Base-by-base conservation (phyloP, 106 monocot genomes). In the Dioscorea zingiberensis region DNA sequence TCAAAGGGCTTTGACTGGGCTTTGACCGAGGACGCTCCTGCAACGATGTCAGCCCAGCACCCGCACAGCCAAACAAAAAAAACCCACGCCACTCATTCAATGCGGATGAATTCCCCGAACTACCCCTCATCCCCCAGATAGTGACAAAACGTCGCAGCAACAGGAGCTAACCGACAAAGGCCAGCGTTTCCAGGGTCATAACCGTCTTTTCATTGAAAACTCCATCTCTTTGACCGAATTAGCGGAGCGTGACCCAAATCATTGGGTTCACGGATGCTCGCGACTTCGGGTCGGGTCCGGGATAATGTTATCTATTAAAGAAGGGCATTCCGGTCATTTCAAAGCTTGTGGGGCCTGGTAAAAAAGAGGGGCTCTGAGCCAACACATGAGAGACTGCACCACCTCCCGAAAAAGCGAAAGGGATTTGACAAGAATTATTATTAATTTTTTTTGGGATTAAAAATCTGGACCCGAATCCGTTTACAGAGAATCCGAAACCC, bases 1-100 rank as follows among this genome's bases (percentile, higher is more conserved):
- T 57, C 56, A 57, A 57, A 25, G 56, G 56, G 56, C 19, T 22
- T 57, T 57, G 56, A 21, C 56, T 6, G 56, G 23, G 23, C 23
- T 57, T 57, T 57, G 56, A 57, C 56, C 56, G 10, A 13, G 23
- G 23, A 24, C 23, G 23, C 56, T n/a, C n/a, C n/a, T 57, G 56
- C 23, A 57, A 57, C 19, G 23, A 22, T 57, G 56, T 57, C 56
- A 57, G 56, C 56, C 56, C 56, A 13, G 56, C 23, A 57, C 56
- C 51, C 51, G 15, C 56, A 24, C 56, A 57, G 12, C 56, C 56
- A 57, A 57, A 57, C 56, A 57, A 57, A 57, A 57, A 21, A 12
- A 57, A 57, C 56, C 56, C 56, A 57, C 56, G 12, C 23, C 51
- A 51, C 51, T 19, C 56, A 57, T 21, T 25, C 56, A 57, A 57